A percentile compares a stretch with the other conserved stretches of the same genome.
Evolutionary conservation across 192 early-diverging fungal genomes (phyloP).

Genomic region (Fimicolochytrium jonesii): DNA sequence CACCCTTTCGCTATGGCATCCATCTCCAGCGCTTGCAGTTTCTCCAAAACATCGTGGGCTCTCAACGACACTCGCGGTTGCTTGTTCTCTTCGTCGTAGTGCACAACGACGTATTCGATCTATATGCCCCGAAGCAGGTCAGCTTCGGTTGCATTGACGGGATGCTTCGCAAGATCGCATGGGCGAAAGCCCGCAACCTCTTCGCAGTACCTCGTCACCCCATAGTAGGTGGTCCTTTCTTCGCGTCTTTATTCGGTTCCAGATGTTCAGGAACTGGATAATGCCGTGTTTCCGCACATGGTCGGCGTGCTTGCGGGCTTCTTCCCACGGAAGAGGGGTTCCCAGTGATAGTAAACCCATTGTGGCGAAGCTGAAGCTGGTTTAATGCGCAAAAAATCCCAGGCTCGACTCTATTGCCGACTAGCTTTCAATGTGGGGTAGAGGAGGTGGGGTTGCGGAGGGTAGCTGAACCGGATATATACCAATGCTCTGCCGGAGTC

Average conservation of each 20-base stretch:
- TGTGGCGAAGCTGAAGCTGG: too few species aligned
- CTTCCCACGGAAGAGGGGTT: conserved; percentile 94
- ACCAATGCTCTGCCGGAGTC: too few species aligned
- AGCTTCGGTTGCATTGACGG: neutral
- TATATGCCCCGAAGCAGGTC: conserved; percentile 23
- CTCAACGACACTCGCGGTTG: conserved; percentile 70
- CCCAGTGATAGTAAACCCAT: conserved; percentile 95
- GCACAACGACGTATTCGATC: conserved; percentile 92
- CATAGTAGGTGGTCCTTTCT: conserved; percentile 80
- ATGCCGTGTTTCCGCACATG: conserved; percentile 92
- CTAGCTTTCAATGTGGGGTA: too few species aligned
- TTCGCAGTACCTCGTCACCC: conserved; percentile 94
- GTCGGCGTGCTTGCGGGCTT: conserved; percentile 76
- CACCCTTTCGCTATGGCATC: conserved; percentile 50
- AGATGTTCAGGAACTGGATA: conserved; percentile 87
- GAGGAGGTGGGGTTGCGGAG: too few species aligned
- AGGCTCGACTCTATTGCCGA: too few species aligned
- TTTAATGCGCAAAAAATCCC: too few species aligned
- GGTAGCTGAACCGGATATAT: too few species aligned
- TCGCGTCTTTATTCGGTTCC: conserved; percentile 73
- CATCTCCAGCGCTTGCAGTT: conserved; percentile 69
- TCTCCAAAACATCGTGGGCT: conserved; percentile 74
- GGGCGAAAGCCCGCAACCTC: too few species aligned
- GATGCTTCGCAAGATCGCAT: too few species aligned
- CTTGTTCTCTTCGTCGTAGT: conserved; percentile 67